Percentiles rank a stretch among this genome's conserved stretches.
phyloP scores from a whole-genome alignment of 306 rosid genomes.

The Prunus padus region DNA sequence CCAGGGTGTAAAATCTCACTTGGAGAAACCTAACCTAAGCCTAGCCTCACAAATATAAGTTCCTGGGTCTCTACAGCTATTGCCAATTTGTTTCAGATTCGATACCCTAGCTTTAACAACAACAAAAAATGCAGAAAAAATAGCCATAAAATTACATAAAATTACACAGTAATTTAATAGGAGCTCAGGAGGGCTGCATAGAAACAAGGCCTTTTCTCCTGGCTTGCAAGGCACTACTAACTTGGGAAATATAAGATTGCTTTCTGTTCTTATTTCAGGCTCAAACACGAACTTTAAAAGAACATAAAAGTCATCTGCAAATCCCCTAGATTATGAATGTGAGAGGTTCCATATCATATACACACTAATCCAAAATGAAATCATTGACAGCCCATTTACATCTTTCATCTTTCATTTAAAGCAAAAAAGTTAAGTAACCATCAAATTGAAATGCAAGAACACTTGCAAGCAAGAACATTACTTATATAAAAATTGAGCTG shows the following conservation, averaged over 20 bases:
- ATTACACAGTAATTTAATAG: background rate
- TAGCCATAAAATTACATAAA: background rate
- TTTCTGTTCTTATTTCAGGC: background rate
- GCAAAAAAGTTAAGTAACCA: background rate
- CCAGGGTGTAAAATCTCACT: background rate
- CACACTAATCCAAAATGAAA: background rate
- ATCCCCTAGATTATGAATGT: background rate
- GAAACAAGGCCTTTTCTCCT: background rate
- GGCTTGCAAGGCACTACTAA: background rate
- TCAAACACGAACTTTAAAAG: background rate
- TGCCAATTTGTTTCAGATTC: background rate
- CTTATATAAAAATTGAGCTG: background rate
- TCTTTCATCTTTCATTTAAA: background rate
- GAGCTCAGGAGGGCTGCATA: background rate
- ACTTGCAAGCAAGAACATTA: background rate
- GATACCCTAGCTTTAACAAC: too few species aligned
- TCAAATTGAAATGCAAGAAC: background rate
- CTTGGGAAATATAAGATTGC: background rate
- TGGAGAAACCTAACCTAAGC: background rate
- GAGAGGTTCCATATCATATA: background rate
- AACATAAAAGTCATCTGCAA: background rate
- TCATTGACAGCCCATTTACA: background rate
- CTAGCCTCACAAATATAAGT: background rate
- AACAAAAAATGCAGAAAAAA: too few species aligned
- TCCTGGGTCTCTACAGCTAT: background rate